These are phyloP conservation scores for Fomitopsis palustris DNA, from an alignment of 1,284 basidiomycete genomes.

Conservation along the genomic window DNA sequence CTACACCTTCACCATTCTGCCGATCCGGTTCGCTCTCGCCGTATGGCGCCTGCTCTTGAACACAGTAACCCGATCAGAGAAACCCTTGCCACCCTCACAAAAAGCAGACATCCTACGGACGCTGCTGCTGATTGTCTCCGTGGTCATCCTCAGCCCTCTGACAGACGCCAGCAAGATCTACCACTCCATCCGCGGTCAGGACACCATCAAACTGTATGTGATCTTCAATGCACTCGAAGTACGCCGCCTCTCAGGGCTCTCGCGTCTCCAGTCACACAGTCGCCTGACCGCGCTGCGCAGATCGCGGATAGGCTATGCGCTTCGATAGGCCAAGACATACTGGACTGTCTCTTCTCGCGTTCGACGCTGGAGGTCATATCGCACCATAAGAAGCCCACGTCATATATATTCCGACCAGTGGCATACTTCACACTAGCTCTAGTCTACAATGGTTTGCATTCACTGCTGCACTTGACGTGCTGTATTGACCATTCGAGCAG, in stretches of 20 bases:
- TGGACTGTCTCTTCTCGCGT: slow-evolving; percentile 94
- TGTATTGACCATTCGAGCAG: slow-evolving; percentile 36
- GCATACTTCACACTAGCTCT: slow-evolving; percentile 85
- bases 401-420: slow-evolving; percentile 71
- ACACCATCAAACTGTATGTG: slow-evolving; percentile 98
- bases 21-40: slow-evolving; percentile 82
- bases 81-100: slow-evolving; percentile 76
- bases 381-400: slow-evolving; percentile 52
- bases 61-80: slow-evolving; percentile 44
- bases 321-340: slow-evolving; percentile 96
- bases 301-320: slow-evolving; percentile 95
- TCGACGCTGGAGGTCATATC: slow-evolving; percentile 84
- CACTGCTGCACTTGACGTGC: neutral
- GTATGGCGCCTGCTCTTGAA: slow-evolving; percentile 55
- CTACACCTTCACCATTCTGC: slow-evolving; percentile 97
- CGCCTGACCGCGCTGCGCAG: slow-evolving; percentile 37
- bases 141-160: slow-evolving; percentile 74
- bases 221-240: slow-evolving; percentile 98
- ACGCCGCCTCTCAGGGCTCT: slow-evolving; percentile 17
- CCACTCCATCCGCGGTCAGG: slow-evolving; percentile 97
- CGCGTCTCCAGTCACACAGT: neutral
- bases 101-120: slow-evolving; percentile 89
- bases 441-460: slow-evolving; percentile 73
- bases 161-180: slow-evolving; percentile 99
- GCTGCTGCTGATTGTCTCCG: slow-evolving; percentile 74